Conservation (phyloP, 1,284 basidiomycete genomes). For the Neotropicomus parvogracilis region DNA sequence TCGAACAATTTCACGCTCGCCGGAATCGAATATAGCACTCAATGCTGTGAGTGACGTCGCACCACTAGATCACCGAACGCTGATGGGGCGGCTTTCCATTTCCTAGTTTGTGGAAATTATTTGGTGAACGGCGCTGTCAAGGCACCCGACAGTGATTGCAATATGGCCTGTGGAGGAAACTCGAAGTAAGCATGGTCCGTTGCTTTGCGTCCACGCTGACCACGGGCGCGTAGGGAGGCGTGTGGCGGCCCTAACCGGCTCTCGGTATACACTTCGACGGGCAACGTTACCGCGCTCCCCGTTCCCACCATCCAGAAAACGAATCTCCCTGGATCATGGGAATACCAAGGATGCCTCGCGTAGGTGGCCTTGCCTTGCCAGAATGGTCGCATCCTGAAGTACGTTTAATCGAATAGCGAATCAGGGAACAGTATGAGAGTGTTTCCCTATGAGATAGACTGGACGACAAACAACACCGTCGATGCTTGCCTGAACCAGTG, state of each 20-base stretch:
- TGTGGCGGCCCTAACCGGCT: conserved; percentile 70
- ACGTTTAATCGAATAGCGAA: conserved; percentile 28
- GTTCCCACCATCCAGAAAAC: conserved; percentile 55
- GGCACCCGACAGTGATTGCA: conserved; percentile 52
- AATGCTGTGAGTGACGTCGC: conserved; percentile 52
- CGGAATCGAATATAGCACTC: conserved; percentile 40
- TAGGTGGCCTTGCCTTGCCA: conserved; percentile 32
- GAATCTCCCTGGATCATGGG: conserved; percentile 57
- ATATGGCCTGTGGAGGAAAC: conserved; percentile 65
- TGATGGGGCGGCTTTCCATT: conserved; percentile 1
- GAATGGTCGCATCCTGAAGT: background rate
- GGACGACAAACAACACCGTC: conserved; percentile 58
- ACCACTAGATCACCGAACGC: background rate
- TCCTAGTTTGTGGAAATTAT: conserved; percentile 58
- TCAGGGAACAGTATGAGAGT: conserved; percentile 36
- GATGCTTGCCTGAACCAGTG: conserved; percentile 61
- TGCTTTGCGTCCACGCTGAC: background rate
- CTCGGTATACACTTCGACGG: conserved; percentile 59
- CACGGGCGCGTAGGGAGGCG: conserved; percentile 43
- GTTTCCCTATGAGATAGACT: conserved; percentile 59
- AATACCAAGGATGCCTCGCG: conserved; percentile 65
- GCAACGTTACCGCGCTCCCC: conserved; percentile 50
- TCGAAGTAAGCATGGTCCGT: conserved; percentile 43
- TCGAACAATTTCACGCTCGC: conserved; percentile 46
- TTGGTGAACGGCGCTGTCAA: conserved; percentile 56